Percentiles rank a stretch among this genome's conserved stretches.
phyloP scores from a whole-genome alignment of 495 filamentous ascomycete genomes.

The Elasticomyces elasticus region DNA sequence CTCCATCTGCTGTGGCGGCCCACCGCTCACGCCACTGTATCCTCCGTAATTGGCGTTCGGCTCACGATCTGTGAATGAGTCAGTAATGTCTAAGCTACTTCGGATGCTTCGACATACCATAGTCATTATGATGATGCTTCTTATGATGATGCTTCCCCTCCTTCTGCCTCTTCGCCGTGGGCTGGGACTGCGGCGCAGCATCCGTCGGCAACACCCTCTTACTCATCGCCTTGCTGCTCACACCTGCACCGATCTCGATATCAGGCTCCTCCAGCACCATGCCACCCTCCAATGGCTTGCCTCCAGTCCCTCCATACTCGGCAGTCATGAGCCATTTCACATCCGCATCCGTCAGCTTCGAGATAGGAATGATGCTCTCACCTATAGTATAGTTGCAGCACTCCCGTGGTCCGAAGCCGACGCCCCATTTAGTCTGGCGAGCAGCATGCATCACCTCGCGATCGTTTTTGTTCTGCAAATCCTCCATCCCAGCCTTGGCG shows the following conservation, averaged over 20 bases:
- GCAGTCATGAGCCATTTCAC: constrained; percentile 95
- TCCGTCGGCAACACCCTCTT: constrained; percentile 12
- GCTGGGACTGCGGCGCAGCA: constrained; percentile 1
- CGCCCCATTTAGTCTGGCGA: constrained; percentile 90
- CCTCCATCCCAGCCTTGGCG: constrained; percentile 89
- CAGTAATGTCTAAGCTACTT: not conserved
- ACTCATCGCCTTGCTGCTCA: constrained; percentile 70
- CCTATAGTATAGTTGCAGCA: constrained; percentile 93
- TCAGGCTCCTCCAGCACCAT: constrained; percentile 94
- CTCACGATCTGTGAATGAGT: not conserved
- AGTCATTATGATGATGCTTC: constrained; percentile 28
- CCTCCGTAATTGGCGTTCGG: constrained; percentile 10
- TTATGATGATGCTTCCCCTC: constrained; percentile 3
- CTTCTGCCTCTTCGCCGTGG: not conserved
- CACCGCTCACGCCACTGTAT: not conserved
- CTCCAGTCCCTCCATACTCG: constrained; percentile 86
- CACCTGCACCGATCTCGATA: constrained; percentile 95
- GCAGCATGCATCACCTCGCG: constrained; percentile 71
- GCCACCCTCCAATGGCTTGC: constrained; percentile 64
- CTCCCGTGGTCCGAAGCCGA: constrained; percentile 93
- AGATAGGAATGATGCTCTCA: constrained; percentile 85
- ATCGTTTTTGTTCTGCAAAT: constrained; percentile 54
- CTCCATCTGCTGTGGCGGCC: constrained; percentile 31
- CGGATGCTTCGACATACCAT: not conserved
- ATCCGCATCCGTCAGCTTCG: constrained; percentile 88